A percentile compares a stretch with the other conserved stretches of the same genome.
These are phyloP conservation scores for Circinella minor DNA, from an alignment of 371 early-diverging fungal genomes.

Conservation along the genomic window DNA sequence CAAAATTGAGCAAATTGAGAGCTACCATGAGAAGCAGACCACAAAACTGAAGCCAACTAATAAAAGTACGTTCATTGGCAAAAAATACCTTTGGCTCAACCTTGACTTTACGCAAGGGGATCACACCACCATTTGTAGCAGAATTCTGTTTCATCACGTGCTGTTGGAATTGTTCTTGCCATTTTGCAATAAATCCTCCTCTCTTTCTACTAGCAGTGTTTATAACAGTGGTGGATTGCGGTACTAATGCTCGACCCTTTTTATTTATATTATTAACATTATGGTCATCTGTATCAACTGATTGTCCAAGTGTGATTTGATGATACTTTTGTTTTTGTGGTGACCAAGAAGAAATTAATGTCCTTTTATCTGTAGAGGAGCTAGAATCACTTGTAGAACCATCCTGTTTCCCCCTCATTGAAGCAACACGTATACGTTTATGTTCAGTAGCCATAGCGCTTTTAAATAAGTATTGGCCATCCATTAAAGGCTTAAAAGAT, in stretches of 20 bases:
- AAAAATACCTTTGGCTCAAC: constrained; percentile 98
- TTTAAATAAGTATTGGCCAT: constrained; percentile 29
- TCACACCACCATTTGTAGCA: constrained; percentile 12
- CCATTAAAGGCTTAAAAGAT: constrained; percentile 39
- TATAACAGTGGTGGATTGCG: too few species aligned
- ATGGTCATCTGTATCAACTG: constrained; percentile 11
- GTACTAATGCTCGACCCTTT: too few species aligned
- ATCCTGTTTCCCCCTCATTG: not conserved
- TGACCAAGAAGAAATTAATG: not conserved
- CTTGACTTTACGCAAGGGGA: constrained; percentile 13
- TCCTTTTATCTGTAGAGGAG: not conserved
- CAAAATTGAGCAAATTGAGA: constrained; percentile 82
- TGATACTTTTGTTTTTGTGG: not conserved
- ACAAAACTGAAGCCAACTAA: constrained; percentile 85
- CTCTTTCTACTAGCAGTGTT: not conserved
- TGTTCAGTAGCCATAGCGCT: constrained; percentile 30
- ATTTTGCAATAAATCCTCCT: not conserved
- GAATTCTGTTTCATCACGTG: constrained; percentile 15
- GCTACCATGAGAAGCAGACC: constrained; percentile 73
- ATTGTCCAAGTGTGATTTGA: not conserved
- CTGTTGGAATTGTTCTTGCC: not conserved
- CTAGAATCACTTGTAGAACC: not conserved
- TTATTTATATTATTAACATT: not conserved
- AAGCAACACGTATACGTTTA: constrained; percentile 17
- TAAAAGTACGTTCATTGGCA: constrained; percentile 98